phyloP scores from a whole-genome alignment of 2,329 filamentous ascomycete species.

The Pseudogymnoascus sp. region DNA sequence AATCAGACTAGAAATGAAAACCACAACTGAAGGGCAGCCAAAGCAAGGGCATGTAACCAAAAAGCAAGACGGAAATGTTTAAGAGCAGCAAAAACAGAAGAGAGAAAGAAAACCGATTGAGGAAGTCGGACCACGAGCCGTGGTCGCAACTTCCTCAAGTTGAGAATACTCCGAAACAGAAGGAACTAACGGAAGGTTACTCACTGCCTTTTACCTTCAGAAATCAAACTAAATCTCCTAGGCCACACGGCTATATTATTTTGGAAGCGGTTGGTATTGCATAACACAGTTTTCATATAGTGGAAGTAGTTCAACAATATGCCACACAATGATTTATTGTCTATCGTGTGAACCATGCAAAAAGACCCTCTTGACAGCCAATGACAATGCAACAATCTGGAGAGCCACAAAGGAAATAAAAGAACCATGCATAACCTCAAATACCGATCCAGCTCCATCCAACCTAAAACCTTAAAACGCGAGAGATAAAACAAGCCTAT shows the following conservation, averaged over 20 bases:
- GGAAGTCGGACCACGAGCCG: conserved; percentile 17
- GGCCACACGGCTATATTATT: not conserved
- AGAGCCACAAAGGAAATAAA: conserved; percentile 14
- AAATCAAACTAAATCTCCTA: not conserved
- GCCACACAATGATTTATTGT: conserved; percentile 7
- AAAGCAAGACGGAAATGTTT: conserved; percentile 20
- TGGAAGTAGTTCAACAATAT: not conserved
- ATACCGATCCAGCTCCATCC: conserved; percentile 25
- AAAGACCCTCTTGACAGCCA: not conserved
- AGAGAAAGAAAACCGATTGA: conserved; percentile 22
- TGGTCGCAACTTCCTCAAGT: not conserved
- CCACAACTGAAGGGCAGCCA: not conserved
- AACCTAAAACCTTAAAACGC: conserved; percentile 25
- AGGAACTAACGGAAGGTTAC: not conserved
- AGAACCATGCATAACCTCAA: conserved; percentile 27
- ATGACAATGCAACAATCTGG: not conserved
- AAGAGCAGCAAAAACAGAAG: conserved; percentile 25
- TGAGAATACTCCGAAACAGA: not conserved
- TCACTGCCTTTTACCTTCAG: not conserved
- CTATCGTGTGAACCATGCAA: conserved; percentile 7
- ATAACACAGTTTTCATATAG: not conserved
- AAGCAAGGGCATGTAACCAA: conserved; percentile 13
- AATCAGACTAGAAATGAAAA: not conserved
- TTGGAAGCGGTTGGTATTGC: not conserved
- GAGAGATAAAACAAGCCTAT: conserved; percentile 10